Evolutionary conservation across 441 rosid species (phyloP), one percentile per base, ranked within the genome.

Genomic region (Erodium texanum): DNA sequence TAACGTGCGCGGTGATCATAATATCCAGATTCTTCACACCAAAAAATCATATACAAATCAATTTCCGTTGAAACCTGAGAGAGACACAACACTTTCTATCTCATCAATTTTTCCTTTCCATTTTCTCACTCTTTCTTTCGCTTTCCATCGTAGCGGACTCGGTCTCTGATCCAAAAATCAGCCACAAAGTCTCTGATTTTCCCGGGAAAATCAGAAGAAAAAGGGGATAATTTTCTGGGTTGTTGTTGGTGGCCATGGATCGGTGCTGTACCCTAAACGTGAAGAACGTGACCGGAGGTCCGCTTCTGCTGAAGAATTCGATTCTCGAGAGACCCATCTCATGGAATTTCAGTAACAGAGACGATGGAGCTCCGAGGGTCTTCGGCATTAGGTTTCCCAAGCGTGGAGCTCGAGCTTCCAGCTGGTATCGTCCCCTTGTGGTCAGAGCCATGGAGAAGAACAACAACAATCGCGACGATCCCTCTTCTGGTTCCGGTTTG

Each of bases 361-460:
- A 71, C 64, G 79, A 85, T 19, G 12, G 66, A 14, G 66, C 58
- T 20, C 0, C 27, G 32, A 52, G 71, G 61, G 67, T 73, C 10
- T 68, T 81, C 50, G 85, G 87, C 74, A 79, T 86, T 78, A 81
- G 80, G 66, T 76, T 79, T 66, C 75, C 68, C 22, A 78, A 76
- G 36, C 78, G 79, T 7, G 7, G 61, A 54, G 24, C 24, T 54
- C 32, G 74, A 78, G 65, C 12, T 82, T 66, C 38, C 69, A 61
- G 66, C 77, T 68, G 68, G 71, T 75, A 27, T 69, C 85, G 78
- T 72, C 77, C 86, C 0, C 70, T 82, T 24, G 64, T 74, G 24
- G 82, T 89, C 16, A 79, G 77, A 73, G 86, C 92, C 54, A 81
- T 85, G 66, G 87, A 93, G 6, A 92, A 86, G 85, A 92, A 88